Conservation (phyloP, 331 rosid species). For the Erythrophleum ivorense region DNA sequence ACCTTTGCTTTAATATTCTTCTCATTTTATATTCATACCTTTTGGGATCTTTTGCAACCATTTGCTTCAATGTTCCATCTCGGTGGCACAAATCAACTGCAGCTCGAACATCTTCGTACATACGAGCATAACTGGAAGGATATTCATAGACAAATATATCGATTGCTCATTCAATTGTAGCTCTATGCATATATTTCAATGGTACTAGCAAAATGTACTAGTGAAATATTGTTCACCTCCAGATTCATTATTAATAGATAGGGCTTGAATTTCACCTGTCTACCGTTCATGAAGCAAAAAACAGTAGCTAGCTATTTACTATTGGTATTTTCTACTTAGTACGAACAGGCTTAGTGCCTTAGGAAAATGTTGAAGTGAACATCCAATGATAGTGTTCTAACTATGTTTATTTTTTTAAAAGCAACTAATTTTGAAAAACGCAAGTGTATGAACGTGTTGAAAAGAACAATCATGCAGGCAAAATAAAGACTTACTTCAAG, state of each 20-base stretch:
- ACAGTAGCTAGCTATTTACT: neutral
- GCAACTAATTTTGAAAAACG: slow-evolving; percentile 14
- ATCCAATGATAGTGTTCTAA: neutral
- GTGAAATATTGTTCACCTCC: neutral
- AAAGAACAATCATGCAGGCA: slow-evolving; percentile 8
- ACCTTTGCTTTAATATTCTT: neutral
- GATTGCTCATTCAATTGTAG: neutral
- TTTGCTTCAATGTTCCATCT: slow-evolving; percentile 80
- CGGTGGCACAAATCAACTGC: slow-evolving; percentile 91
- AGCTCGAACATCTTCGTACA: slow-evolving; percentile 81
- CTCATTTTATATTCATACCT: slow-evolving; percentile 46
- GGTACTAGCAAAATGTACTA: neutral
- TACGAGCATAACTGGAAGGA: slow-evolving; percentile 59
- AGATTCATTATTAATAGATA: neutral
- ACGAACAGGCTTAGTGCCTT: neutral
- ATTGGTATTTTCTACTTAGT: neutral
- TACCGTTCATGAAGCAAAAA: neutral
- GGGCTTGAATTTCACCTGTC: slow-evolving; percentile 8
- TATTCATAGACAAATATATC: neutral
- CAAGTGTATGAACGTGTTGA: neutral
- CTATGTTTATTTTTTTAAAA: neutral
- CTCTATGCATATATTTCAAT: neutral
- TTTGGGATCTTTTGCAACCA: slow-evolving; percentile 78
- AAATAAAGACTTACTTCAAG: neutral
- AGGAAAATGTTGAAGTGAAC: slow-evolving; percentile 18